These are phyloP conservation scores for Metschnikowia baotianmanensis DNA, from an alignment of 805 yeast genomes.

Conservation along the genomic window DNA sequence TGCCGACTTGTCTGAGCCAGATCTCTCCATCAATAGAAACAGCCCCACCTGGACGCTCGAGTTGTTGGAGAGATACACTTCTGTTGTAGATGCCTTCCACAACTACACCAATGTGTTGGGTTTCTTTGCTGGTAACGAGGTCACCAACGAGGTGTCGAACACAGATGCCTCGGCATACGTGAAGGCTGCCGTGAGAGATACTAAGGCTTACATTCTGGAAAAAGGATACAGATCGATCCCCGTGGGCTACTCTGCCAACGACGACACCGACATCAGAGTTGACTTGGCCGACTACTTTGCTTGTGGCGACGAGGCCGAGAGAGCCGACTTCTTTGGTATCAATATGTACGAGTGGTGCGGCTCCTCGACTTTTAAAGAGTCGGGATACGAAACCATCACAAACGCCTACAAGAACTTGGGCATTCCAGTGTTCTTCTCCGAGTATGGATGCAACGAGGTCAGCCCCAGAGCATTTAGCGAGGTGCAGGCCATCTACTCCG, in stretches of 20 bases:
- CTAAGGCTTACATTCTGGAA: constrained; percentile 69
- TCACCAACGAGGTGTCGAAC: constrained; percentile 76
- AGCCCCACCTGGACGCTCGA: constrained; percentile 75
- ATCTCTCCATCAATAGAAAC: constrained; percentile 70
- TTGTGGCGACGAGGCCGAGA: constrained; percentile 68
- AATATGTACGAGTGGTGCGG: constrained; percentile 94
- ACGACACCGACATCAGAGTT: constrained; percentile 77
- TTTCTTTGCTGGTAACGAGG: constrained; percentile 98
- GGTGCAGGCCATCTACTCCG: constrained; percentile 62
- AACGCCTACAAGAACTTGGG: constrained; percentile 67
- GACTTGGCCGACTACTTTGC: constrained; percentile 79
- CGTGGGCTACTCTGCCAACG: constrained; percentile 91
- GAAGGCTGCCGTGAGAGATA: constrained; percentile 93
- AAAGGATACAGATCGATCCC: constrained; percentile 67
- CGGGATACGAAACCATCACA: constrained; percentile 74
- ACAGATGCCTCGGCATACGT: constrained; percentile 92
- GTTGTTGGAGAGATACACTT: constrained; percentile 71
- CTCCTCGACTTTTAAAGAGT: constrained; percentile 48
- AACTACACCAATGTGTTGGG: constrained; percentile 82
- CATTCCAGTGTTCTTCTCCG: constrained; percentile 81
- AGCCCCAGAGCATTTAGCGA: constrained; percentile 78
- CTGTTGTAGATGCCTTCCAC: constrained; percentile 77
- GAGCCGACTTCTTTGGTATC: constrained; percentile 77
- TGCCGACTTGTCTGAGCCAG: constrained; percentile 63
- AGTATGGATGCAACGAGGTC: constrained; percentile 79